These are phyloP conservation scores for Boletellus emodensis DNA, from an alignment of 768 basidiomycete species.

Conservation along the genomic window DNA sequence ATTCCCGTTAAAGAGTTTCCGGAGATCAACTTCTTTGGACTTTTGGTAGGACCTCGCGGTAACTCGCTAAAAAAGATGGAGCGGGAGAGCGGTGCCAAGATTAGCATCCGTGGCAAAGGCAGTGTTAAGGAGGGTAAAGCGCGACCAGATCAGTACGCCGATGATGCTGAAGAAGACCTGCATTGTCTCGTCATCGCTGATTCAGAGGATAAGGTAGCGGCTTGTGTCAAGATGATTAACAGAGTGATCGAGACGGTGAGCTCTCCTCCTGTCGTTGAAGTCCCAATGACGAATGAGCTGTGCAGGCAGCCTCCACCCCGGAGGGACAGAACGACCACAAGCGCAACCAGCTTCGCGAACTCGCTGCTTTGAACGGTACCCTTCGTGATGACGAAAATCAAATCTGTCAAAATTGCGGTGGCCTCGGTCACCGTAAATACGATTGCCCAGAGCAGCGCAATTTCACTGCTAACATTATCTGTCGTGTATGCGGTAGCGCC, in stretches of 20 bases:
- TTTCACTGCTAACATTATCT: conserved; percentile 99
- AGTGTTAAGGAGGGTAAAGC: conserved; percentile 99
- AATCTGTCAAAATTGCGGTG: conserved; percentile 95
- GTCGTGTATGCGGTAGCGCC: conserved; percentile 95
- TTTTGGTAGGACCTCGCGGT: conserved; percentile 96
- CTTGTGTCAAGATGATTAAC: conserved; percentile 95
- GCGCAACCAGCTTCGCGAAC: conserved; percentile 95
- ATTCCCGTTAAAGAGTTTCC: conserved; percentile 99
- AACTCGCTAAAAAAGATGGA: conserved; percentile 99
- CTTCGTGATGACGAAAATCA: conserved; percentile 99
- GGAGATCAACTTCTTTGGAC: conserved; percentile 99
- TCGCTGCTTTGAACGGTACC: conserved; percentile 96
- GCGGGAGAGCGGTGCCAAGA: conserved; percentile 95
- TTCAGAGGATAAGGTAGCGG: conserved; percentile 82
- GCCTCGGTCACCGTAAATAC: conserved; percentile 95
- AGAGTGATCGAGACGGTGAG: conserved; percentile 95
- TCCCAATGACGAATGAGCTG: background rate
- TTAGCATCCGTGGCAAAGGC: conserved; percentile 96
- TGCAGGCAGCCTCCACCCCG: conserved; percentile 94
- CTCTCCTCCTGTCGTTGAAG: conserved; percentile 6
- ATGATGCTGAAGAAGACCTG: conserved; percentile 97
- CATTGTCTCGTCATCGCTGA: conserved; percentile 97
- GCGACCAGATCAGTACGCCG: conserved; percentile 88
- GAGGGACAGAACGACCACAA: conserved; percentile 99
- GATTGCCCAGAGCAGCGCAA: conserved; percentile 98